Evolutionary conservation across 2,329 filamentous ascomycete genomes (phyloP), one percentile per base, ranked within the genome.

Genomic region (Diaporthe humulicola): DNA sequence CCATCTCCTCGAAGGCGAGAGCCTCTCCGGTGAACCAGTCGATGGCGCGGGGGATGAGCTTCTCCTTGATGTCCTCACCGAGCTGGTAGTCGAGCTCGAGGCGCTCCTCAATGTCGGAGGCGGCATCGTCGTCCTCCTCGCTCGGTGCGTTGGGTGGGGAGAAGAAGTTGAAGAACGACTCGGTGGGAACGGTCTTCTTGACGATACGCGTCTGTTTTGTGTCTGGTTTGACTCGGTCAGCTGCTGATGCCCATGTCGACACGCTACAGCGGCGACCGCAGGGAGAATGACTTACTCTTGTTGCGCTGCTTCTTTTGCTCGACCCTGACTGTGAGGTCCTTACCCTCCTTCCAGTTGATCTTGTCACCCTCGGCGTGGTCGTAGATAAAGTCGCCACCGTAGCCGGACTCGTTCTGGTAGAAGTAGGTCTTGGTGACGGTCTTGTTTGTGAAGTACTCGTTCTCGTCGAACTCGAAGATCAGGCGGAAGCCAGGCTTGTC

Each of bases 231-330:
- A 73, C 80, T 76, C 79, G 77, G 50, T 56, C 28, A 52, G 36
- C 17, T 52, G 8, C 54, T 30, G 14, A 14, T 52, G 8, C 45
- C 10, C 22, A 33, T n/a, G 14, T 30, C 48, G 17, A 1, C 57
- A 33, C 5, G 30, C 30, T 22, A 15, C n/a, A 14, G 60, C 17
- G 25, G 28, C 17, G 40, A 28, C 42, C 4, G 30, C 33, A 30
- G 40, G 61, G 22, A 19, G 9, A 36, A 33, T 25, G 19, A 75
- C 88, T 88, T 89, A 99, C 97, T 98, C 92, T 98, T 99, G 88
- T 99, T 99, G 78, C 97, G 92, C 88, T 99, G 97, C 90, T 99
- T 99, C 92, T 99, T 99, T 90, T 95, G 97, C 90, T 99, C 97
- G 76, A 98, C 89, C 79, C 95, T 93, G 78, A 98, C 94, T 60